phyloP scores from a whole-genome alignment of 441 rosid genomes.

The Croton setiger region DNA sequence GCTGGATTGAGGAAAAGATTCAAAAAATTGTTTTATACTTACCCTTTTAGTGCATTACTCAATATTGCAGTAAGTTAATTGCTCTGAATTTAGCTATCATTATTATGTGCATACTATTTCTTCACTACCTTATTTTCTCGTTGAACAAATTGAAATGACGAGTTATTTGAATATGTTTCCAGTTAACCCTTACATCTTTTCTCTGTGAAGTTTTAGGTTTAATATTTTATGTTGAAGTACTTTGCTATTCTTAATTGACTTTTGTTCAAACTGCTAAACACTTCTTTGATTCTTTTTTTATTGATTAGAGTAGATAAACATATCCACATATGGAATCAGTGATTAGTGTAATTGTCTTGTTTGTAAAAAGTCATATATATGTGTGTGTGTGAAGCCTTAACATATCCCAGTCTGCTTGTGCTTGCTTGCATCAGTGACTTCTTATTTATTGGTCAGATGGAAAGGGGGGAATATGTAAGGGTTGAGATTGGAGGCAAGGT shows the following conservation, averaged over 20 bases:
- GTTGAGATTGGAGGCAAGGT: not conserved
- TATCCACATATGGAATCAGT: not conserved
- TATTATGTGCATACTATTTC: not conserved
- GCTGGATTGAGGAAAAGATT: conserved; percentile 37
- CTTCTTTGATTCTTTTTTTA: not conserved
- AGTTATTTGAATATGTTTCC: not conserved
- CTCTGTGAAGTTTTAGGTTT: not conserved
- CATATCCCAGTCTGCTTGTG: not conserved
- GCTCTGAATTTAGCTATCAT: not conserved
- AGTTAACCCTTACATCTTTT: not conserved
- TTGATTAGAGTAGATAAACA: not conserved
- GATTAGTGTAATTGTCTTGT: not conserved
- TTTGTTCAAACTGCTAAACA: not conserved
- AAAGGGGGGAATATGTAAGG: not conserved
- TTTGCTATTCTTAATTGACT: not conserved
- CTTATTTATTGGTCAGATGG: not conserved
- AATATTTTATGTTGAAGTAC: not conserved
- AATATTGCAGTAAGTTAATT: conserved; percentile 86
- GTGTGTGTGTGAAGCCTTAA: too few relatives aligned
- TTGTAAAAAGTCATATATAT: not conserved
- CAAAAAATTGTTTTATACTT: conserved; percentile 41
- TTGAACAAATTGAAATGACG: not conserved
- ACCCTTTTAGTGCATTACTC: conserved; percentile 74
- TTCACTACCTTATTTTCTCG: not conserved
- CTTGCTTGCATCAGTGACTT: not conserved